Conservation (phyloP, 495 filamentous ascomycete species). For the Penicillium tannophilum region DNA sequence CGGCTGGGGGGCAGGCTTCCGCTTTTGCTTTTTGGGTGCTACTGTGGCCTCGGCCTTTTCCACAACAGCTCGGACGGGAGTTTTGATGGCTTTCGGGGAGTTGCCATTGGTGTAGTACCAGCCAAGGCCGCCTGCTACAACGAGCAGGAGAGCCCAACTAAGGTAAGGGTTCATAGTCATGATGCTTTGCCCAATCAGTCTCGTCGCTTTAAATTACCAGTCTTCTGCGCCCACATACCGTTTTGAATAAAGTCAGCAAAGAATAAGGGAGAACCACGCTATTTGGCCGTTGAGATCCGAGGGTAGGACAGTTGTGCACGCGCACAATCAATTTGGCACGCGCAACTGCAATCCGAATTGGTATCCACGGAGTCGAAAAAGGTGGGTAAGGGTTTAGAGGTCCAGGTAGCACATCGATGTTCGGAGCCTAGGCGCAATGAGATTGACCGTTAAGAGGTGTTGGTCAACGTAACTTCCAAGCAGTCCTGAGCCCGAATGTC, state of each 20-base stretch:
- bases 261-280: constrained; percentile 1
- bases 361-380: constrained; percentile 17
- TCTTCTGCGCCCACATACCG: constrained; percentile 3
- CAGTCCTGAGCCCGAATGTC: background rate
- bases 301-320: constrained; percentile 20
- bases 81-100: constrained; percentile 35
- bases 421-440: constrained; percentile 2
- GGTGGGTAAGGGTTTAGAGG: constrained; percentile 9
- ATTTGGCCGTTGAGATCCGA: background rate
- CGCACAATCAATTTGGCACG: constrained; percentile 16
- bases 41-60: constrained; percentile 40
- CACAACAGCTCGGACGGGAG: constrained; percentile 29
- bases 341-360: constrained; percentile 15
- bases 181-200: constrained; percentile 20
- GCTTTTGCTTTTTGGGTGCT: constrained; percentile 46
- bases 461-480: background rate
- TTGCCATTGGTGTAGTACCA: constrained; percentile 51
- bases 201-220: background rate
- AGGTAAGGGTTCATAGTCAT: constrained; percentile 51
- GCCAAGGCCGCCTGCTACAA: constrained; percentile 48
- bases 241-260: background rate
- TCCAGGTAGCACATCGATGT: constrained; percentile 14
- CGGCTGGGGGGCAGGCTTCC: constrained; percentile 38
- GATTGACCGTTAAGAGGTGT: background rate
- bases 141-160: constrained; percentile 61